These are phyloP conservation scores for Candida hungchunana DNA, from an alignment of 805 yeast genomes.

Conservation along the genomic window DNA sequence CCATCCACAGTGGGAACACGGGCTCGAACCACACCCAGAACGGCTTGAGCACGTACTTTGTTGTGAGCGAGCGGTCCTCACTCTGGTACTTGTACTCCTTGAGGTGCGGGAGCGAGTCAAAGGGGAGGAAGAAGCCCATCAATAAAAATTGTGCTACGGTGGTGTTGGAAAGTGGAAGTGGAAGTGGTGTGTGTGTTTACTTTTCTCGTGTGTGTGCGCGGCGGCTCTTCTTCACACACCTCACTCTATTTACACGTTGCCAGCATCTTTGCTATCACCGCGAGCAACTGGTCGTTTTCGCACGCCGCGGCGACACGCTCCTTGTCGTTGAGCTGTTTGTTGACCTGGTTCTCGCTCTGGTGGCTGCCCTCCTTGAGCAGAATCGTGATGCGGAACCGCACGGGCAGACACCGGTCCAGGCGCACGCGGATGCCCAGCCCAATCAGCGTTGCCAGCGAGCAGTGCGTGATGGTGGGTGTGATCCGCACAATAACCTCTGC, in stretches of 20 bases:
- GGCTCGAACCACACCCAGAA: conserved; percentile 75
- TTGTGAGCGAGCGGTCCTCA: conserved; percentile 76
- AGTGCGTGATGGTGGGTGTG: conserved; percentile 97
- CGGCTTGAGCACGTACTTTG: conserved; percentile 72
- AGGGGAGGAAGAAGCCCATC: conserved; percentile 69
- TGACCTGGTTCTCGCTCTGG: conserved; percentile 93
- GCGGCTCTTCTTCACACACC: too few species aligned
- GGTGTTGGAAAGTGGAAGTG: too few species aligned
- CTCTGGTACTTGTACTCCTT: conserved; percentile 54
- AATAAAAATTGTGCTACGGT: too few species aligned
- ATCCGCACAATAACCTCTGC: conserved; percentile 78
- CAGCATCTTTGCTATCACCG: conserved; percentile 91
- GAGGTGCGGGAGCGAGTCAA: conserved; percentile 43
- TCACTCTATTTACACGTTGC: conserved; percentile 55
- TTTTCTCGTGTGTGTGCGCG: too few species aligned
- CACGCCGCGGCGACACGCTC: conserved; percentile 99
- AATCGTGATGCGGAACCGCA: conserved; percentile 75
- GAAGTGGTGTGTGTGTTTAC: too few species aligned
- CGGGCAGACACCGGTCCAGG: conserved; percentile 82
- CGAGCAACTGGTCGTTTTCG: conserved; percentile 86
- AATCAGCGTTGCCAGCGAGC: conserved; percentile 91
- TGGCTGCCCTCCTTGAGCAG: conserved; percentile 88
- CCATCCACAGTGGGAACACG: conserved; percentile 81
- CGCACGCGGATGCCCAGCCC: conserved; percentile 94
- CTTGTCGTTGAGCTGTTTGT: conserved; percentile 94